Conservation (phyloP, 2,329 filamentous ascomycete genomes). For the Aspergillus fructus region DNA sequence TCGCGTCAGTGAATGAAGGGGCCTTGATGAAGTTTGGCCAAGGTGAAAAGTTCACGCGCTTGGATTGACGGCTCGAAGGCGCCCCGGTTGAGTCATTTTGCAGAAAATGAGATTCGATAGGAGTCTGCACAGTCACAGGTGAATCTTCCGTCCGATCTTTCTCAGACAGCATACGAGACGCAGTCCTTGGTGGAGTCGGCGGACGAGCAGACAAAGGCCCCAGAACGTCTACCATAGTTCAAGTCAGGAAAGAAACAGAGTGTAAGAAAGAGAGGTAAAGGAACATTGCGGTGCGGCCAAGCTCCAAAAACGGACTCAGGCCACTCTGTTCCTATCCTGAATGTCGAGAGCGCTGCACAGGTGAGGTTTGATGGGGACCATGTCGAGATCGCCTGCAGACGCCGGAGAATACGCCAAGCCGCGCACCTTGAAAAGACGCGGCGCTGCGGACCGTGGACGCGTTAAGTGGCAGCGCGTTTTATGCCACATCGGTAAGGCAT, state of each 20-base stretch:
- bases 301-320: constrained; percentile 14
- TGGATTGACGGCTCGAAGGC: constrained; percentile 42
- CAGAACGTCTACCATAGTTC: constrained; percentile 46
- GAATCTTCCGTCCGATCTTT: constrained; percentile 41
- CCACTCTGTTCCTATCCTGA: constrained; percentile 21
- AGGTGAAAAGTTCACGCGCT: constrained; percentile 64
- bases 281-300: constrained; percentile 29
- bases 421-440: constrained; percentile 19
- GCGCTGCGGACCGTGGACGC: constrained; percentile 22
- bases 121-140: constrained; percentile 32
- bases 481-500: constrained; percentile 23
- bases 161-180: constrained; percentile 29
- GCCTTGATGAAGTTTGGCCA: constrained; percentile 56
- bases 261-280: constrained; percentile 17
- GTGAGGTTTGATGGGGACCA: constrained; percentile 11
- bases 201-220: constrained; percentile 52
- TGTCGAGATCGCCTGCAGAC: constrained; percentile 9
- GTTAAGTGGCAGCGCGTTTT: constrained; percentile 33
- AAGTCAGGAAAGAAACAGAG: constrained; percentile 18
- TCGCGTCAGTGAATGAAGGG: constrained; percentile 33
- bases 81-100: constrained; percentile 36
- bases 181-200: constrained; percentile 55
- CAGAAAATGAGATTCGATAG: constrained; percentile 46
- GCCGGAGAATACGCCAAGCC: constrained; percentile 22
- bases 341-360: constrained; percentile 5